phyloP scores from a whole-genome alignment of 805 yeast species.

The Yarrowia deformans region DNA sequence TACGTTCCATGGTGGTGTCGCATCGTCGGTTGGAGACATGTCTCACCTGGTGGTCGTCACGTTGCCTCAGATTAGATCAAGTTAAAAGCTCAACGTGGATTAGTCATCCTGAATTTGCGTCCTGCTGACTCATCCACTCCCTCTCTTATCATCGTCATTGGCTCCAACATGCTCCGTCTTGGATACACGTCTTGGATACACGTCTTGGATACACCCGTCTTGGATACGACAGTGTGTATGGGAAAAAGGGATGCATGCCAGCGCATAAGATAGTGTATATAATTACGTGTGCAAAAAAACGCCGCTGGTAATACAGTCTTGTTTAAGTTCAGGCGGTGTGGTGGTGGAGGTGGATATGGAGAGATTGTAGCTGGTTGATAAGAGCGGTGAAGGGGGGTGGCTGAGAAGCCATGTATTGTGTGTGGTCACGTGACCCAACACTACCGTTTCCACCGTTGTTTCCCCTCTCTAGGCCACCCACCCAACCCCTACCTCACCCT shows the following conservation, averaged over 20 bases:
- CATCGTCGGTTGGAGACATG: too few species aligned
- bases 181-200: conserved; percentile 20
- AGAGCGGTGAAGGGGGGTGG: too few species aligned
- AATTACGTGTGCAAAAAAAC: neutral
- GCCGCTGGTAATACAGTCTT: neutral
- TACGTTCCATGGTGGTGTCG: too few species aligned
- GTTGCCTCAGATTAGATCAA: conserved; percentile 43
- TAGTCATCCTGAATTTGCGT: neutral
- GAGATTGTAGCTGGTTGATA: neutral
- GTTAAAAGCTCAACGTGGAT: conserved; percentile 17
- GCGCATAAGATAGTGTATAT: neutral
- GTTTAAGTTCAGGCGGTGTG: neutral
- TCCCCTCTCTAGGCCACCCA: too few species aligned
- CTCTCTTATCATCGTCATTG: conserved; percentile 11
- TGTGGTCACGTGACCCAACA: neutral
- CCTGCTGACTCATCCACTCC: too few species aligned
- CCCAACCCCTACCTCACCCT: neutral
- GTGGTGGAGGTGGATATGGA: too few species aligned
- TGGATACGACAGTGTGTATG: conserved; percentile 5
- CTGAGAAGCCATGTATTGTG: too few species aligned
- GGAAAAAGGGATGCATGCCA: neutral
- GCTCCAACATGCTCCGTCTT: neutral
- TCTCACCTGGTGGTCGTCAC: too few species aligned
- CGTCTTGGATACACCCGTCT: conserved; percentile 15
- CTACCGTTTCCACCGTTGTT: too few species aligned